A percentile compares a stretch with the other conserved stretches of the same genome.
Conservation (phyloP, 345 rosid genomes). For the Linum usitatissimum region DNA sequence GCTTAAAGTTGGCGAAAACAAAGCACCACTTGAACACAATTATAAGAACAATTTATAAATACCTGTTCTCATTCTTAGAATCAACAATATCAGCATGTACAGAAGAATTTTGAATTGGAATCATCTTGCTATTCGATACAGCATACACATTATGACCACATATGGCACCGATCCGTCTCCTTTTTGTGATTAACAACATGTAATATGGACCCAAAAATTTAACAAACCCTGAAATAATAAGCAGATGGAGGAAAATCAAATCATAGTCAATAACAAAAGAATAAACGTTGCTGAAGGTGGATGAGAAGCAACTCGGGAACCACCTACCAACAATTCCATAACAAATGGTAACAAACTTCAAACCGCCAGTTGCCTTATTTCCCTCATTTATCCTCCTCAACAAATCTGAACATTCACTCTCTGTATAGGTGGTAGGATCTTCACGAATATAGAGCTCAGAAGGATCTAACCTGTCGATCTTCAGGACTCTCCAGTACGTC, state of each 20-base stretch:
- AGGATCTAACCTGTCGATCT: slow-evolving; percentile 62
- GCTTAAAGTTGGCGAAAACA: too few species aligned
- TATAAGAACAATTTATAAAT: neutral
- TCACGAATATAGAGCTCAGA: slow-evolving; percentile 67
- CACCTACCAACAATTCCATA: slow-evolving; percentile 89
- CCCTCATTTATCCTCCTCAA: slow-evolving; percentile 88
- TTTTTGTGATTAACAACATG: slow-evolving; percentile 82
- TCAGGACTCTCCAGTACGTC: slow-evolving; percentile 67
- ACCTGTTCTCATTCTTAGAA: slow-evolving; percentile 80
- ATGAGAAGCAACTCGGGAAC: slow-evolving; percentile 2
- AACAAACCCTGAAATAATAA: slow-evolving; percentile 52
- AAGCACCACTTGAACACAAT: too few species aligned
- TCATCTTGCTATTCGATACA: slow-evolving; percentile 63
- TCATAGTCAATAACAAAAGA: slow-evolving; percentile 1
- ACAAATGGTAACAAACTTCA: slow-evolving; percentile 71
- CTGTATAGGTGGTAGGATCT: slow-evolving; percentile 65
- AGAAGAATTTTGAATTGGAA: slow-evolving; percentile 64
- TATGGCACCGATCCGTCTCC: slow-evolving; percentile 80
- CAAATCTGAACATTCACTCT: slow-evolving; percentile 61
- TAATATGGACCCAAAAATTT: slow-evolving; percentile 95
- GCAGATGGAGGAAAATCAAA: slow-evolving; percentile 5
- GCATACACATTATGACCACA: slow-evolving; percentile 82
- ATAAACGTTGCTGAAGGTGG: neutral
- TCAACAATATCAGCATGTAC: slow-evolving; percentile 31
- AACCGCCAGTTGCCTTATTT: slow-evolving; percentile 81